phyloP scores from a whole-genome alignment of 441 rosid species.

The Theobroma grandiflorum region DNA sequence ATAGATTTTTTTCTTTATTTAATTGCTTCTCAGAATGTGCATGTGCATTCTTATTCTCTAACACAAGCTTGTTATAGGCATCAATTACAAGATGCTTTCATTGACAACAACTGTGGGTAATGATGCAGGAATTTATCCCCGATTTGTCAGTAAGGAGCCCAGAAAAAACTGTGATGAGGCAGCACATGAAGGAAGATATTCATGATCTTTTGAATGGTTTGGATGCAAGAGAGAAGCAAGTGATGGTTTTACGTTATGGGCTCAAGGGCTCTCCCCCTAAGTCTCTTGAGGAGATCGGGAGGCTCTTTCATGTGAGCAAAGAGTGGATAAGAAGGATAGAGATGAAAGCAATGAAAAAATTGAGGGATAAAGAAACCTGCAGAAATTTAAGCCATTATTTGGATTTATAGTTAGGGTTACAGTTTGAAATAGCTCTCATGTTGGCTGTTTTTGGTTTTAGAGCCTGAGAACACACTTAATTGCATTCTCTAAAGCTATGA shows the following conservation, averaged over 20 bases:
- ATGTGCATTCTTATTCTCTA: background rate
- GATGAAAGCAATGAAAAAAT: conserved; percentile 64
- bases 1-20: background rate
- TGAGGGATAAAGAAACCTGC: conserved; percentile 52
- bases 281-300: conserved; percentile 86
- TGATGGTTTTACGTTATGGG: conserved; percentile 68
- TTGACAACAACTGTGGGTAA: conserved; percentile 17
- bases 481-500: background rate
- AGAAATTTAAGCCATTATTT: conserved; percentile 55
- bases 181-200: conserved; percentile 61
- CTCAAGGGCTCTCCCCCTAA: conserved; percentile 56
- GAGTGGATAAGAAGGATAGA: conserved; percentile 86
- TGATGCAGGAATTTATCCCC: conserved; percentile 65
- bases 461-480: background rate
- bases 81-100: conserved; percentile 4
- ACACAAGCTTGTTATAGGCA: background rate
- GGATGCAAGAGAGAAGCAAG: conserved; percentile 73
- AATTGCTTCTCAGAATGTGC: background rate
- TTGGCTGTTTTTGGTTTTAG: background rate
- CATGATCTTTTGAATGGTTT: conserved; percentile 56
- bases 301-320: conserved; percentile 71
- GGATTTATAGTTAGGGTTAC: conserved; percentile 30
- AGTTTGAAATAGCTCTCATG: background rate
- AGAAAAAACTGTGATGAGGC: conserved; percentile 60
- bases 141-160: conserved; percentile 58